Conservation (phyloP, 352 stramenopile species). For the Pythium volutum region DNA sequence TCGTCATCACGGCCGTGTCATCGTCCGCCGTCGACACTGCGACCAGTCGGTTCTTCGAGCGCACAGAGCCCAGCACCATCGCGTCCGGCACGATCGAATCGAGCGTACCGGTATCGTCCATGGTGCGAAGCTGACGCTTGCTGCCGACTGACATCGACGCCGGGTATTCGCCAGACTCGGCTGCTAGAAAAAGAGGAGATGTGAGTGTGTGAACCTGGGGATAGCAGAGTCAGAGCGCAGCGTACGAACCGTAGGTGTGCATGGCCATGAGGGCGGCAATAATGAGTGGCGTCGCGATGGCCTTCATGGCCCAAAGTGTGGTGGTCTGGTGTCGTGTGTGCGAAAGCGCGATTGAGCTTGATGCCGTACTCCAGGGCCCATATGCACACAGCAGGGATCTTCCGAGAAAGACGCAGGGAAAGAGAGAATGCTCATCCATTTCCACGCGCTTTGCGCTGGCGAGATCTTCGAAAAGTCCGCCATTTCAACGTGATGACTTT, state of each 20-base stretch:
- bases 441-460: too few relatives aligned
- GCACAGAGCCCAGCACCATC: constrained; percentile 11
- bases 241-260: background rate
- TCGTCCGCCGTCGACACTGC: constrained; percentile 7
- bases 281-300: background rate
- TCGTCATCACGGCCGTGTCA: constrained; percentile 18
- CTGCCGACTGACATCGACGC: background rate
- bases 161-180: background rate
- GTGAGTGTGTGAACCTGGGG: background rate
- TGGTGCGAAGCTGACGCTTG: background rate
- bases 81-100: constrained; percentile 9
- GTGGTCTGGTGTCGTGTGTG: background rate
- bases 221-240: background rate
- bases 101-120: background rate
- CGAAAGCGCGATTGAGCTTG: background rate
- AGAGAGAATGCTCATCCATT: background rate
- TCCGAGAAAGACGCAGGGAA: background rate
- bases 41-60: constrained; percentile 11
- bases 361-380: background rate
- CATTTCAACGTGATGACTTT: background rate
- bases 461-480: too few relatives aligned
- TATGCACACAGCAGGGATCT: background rate
- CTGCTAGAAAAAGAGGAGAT: background rate
- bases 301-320: background rate
- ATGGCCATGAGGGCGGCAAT: background rate